phyloP scores from a whole-genome alignment of 768 basidiomycete species.

The Psilocybe subaeruginosa region DNA sequence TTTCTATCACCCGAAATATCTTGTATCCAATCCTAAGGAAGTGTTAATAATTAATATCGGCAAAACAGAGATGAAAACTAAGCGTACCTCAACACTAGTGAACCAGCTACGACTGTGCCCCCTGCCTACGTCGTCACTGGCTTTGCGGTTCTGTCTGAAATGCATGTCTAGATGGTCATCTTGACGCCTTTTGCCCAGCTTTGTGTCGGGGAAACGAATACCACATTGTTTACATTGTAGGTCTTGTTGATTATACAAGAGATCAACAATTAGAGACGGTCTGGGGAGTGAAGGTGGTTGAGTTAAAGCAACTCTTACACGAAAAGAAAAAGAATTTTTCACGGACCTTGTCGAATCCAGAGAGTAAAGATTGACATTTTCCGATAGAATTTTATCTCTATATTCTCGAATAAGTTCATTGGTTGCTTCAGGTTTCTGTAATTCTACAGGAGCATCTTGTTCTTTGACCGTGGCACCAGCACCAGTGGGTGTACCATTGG shows the following conservation, averaged over 20 bases:
- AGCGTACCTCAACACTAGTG: constrained; percentile 72
- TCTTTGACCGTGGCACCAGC: constrained; percentile 46
- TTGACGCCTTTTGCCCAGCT: constrained; percentile 72
- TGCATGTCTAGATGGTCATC: constrained; percentile 96
- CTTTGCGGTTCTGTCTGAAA: constrained; percentile 89
- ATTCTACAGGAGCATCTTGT: constrained; percentile 32
- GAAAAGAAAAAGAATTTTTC: background rate
- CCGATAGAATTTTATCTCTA: constrained; percentile 57
- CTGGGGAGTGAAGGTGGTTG: background rate
- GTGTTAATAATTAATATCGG: constrained; percentile 8
- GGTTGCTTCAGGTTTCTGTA: constrained; percentile 35
- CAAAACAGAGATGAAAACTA: too few species aligned
- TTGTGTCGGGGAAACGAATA: constrained; percentile 77
- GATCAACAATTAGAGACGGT: constrained; percentile 55
- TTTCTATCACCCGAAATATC: constrained; percentile 63
- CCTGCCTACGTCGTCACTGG: constrained; percentile 75
- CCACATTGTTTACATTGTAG: constrained; percentile 95
- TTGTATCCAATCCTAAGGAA: constrained; percentile 82
- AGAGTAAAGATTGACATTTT: constrained; percentile 64
- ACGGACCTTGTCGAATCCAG: constrained; percentile 75
- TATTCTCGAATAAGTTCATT: constrained; percentile 60
- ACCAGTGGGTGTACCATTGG: constrained; percentile 52
- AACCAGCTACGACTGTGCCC: constrained; percentile 94
- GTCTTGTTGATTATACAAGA: constrained; percentile 76
- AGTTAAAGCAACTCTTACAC: background rate